These are phyloP conservation scores for Nicotiana undulata DNA, from an alignment of 257 asterid species.

Conservation along the genomic window DNA sequence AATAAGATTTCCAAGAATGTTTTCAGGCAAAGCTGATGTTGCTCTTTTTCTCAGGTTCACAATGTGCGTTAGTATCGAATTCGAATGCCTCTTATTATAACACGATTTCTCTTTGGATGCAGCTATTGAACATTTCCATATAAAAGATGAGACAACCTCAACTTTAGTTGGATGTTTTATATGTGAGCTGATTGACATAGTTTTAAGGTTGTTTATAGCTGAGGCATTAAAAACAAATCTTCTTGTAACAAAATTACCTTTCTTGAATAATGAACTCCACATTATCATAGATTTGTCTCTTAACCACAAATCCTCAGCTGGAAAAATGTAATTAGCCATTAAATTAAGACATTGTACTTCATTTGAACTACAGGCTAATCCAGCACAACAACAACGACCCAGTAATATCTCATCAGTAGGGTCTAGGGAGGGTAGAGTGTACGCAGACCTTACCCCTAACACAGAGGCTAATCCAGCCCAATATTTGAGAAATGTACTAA, in stretches of 20 bases:
- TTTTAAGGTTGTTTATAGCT: slow-evolving; percentile 30
- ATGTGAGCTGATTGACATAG: slow-evolving; percentile 9
- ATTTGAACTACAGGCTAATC: slow-evolving; percentile 11
- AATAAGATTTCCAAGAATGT: slow-evolving; percentile 50
- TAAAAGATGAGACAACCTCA: slow-evolving; percentile 60
- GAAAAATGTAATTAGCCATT: slow-evolving; percentile 42
- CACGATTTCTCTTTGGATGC: slow-evolving; percentile 24
- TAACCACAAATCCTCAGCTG: slow-evolving; percentile 34
- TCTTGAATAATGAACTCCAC: slow-evolving; percentile 62
- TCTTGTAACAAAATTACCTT: slow-evolving; percentile 42
- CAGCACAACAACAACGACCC: no score
- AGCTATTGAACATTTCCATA: slow-evolving; percentile 48
- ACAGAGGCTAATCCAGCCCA: slow-evolving; percentile 46
- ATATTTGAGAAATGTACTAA: slow-evolving; percentile 38
- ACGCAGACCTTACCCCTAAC: no score
- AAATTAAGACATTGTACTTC: slow-evolving; percentile 29
- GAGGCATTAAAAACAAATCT: slow-evolving; percentile 46
- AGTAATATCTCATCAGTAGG: no score
- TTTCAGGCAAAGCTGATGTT: slow-evolving; percentile 26
- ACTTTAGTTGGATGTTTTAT: slow-evolving; percentile 35
- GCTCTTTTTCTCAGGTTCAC: slow-evolving; percentile 56
- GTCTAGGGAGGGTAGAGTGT: no score
- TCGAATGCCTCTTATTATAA: slow-evolving; percentile 7
- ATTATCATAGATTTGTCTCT: slow-evolving; percentile 40
- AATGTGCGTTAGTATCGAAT: slow-evolving; percentile 52